Conservation (phyloP, 73 alveolate species). For the Tetrahymena malaccensis region DNA sequence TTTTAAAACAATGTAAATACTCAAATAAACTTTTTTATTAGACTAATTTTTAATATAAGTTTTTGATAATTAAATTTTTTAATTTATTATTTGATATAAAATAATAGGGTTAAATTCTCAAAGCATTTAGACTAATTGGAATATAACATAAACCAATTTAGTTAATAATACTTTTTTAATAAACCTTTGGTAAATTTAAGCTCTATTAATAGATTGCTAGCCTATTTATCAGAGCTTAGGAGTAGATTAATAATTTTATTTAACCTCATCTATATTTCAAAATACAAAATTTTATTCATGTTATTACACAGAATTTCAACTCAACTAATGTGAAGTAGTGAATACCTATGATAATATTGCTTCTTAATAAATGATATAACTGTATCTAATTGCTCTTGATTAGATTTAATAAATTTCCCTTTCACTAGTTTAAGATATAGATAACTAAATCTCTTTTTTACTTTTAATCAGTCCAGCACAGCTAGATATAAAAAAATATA, state of each 20-base stretch:
- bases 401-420: neutral
- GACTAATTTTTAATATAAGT: too few species aligned
- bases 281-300: neutral
- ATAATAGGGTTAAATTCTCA: neutral
- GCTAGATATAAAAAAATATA: neutral
- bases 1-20: too few species aligned
- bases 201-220: neutral
- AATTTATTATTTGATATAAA: too few species aligned
- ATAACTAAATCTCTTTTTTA: neutral
- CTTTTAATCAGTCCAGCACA: neutral
- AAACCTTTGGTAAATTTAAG: neutral
- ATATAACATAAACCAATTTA: neutral
- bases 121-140: neutral
- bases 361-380: neutral
- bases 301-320: too few species aligned
- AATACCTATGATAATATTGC: neutral
- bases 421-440: neutral
- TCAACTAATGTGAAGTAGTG: neutral
- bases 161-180: neutral
- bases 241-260: too few species aligned
- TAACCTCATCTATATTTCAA: neutral
- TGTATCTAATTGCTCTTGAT: neutral
- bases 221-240: neutral
- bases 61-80: too few species aligned
- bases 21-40: too few species aligned